Evolutionary conservation across 352 stramenopile species (phyloP).

Genomic region (Globisporangium acanthophoron): DNA sequence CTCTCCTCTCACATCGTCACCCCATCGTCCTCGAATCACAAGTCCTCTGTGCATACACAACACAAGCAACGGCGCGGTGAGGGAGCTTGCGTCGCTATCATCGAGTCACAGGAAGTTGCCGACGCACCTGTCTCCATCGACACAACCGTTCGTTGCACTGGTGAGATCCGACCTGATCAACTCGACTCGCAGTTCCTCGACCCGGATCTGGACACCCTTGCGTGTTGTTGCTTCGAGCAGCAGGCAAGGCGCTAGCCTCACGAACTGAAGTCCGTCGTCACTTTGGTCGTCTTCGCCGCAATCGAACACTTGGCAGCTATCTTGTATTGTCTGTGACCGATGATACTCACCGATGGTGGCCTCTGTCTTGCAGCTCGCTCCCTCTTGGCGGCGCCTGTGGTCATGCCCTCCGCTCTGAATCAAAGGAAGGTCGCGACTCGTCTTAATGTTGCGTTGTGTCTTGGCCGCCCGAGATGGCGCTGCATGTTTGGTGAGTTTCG

Average conservation of each 20-base stretch:
- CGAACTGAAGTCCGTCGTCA: constrained; percentile 17
- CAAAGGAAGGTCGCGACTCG: constrained; percentile 10
- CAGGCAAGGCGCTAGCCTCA: constrained; percentile 28
- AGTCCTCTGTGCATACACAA: constrained; percentile 35
- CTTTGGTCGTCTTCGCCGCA: constrained; percentile 9
- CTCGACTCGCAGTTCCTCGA: constrained; percentile 69
- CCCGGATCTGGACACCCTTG: constrained; percentile 43
- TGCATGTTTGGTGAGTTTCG: constrained; percentile 1
- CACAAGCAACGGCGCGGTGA: neutral
- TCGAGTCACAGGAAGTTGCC: neutral
- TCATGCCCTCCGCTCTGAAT: constrained; percentile 7
- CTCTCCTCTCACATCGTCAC: constrained; percentile 28
- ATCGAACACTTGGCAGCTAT: neutral
- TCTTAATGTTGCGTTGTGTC: constrained; percentile 9
- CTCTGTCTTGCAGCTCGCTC: too few species aligned
- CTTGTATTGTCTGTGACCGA: neutral
- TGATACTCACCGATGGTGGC: too few species aligned
- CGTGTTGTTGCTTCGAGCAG: constrained; percentile 64
- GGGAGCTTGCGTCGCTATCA: neutral
- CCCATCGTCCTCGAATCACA: constrained; percentile 40
- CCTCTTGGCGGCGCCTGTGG: neutral
- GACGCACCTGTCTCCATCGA: constrained; percentile 43
- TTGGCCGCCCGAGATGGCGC: constrained; percentile 2
- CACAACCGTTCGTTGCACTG: constrained; percentile 1
- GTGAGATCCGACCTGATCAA: constrained; percentile 11